Evolutionary conservation across 495 filamentous ascomycete genomes (phyloP).

Genomic region (Viridothelium virens): DNA sequence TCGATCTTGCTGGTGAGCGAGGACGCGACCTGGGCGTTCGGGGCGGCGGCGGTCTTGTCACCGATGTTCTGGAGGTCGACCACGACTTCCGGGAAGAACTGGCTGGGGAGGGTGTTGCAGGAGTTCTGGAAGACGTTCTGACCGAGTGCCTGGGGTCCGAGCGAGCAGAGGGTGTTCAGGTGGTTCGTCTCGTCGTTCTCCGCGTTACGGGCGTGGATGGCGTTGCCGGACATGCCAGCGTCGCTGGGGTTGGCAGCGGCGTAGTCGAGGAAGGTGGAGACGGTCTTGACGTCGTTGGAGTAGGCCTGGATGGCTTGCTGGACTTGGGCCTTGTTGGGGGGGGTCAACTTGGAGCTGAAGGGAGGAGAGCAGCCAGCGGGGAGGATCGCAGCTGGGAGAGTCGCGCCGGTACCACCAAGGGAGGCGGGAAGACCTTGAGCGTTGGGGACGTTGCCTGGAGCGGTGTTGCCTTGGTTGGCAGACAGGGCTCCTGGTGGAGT

Average conservation of each 20-base stretch:
- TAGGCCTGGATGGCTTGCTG: conserved; percentile 12
- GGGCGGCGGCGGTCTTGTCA: not conserved
- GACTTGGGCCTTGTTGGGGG: not conserved
- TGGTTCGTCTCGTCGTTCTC: conserved; percentile 12
- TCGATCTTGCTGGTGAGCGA: not conserved
- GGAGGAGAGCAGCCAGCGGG: conserved; percentile 4
- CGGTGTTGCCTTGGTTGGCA: conserved; percentile 1
- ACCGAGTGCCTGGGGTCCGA: conserved; percentile 5
- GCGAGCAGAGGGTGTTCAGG: conserved; percentile 9
- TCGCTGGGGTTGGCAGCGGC: conserved; percentile 6
- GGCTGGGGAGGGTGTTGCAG: conserved; percentile 1
- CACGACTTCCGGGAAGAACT: conserved; percentile 5
- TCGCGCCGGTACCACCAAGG: conserved; percentile 8
- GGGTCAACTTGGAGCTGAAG: conserved; percentile 9
- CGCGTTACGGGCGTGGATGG: conserved; percentile 11
- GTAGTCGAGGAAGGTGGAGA: conserved; percentile 9
- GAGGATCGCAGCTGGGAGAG: conserved; percentile 8
- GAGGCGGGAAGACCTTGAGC: not conserved
- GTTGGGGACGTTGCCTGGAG: conserved; percentile 4
- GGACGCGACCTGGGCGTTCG: not conserved
- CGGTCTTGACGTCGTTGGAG: conserved; percentile 9
- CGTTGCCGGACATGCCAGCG: conserved; percentile 7
- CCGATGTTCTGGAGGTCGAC: conserved; percentile 4
- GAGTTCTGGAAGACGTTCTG: not conserved
- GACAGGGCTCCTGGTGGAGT: not conserved